Percentiles rank a stretch among this genome's conserved stretches.
These are phyloP conservation scores for Tirmania nivea DNA, from an alignment of 495 filamentous ascomycete genomes.

Conservation along the genomic window DNA sequence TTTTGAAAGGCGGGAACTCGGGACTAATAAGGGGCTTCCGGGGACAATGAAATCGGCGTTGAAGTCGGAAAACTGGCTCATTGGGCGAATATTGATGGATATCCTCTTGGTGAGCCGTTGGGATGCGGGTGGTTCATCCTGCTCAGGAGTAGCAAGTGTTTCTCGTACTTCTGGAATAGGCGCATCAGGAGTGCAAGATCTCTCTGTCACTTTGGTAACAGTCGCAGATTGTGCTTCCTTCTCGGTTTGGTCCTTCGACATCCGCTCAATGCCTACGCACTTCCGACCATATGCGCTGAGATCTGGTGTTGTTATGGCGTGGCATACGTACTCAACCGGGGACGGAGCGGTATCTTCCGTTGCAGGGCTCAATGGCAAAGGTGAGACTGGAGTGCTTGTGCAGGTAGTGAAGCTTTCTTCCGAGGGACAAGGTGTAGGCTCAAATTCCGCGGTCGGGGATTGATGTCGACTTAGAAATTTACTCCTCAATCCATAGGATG, in stretches of 20 bases:
- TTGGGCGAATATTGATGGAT: slow-evolving; percentile 7
- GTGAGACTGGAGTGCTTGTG: not conserved
- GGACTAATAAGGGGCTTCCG: slow-evolving; percentile 5
- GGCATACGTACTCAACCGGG: not conserved
- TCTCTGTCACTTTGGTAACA: not conserved
- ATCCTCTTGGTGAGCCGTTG: not conserved
- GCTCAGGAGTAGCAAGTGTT: not conserved
- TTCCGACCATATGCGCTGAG: slow-evolving; percentile 11
- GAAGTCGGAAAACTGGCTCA: slow-evolving; percentile 16
- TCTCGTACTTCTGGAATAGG: not conserved
- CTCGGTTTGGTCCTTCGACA: not conserved
- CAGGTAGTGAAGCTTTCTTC: not conserved
- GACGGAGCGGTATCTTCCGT: not conserved
- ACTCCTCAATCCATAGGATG: not conserved
- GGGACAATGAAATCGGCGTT: slow-evolving; percentile 13
- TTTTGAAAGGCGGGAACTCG: slow-evolving; percentile 6
- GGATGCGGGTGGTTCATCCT: not conserved
- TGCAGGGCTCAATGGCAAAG: not conserved
- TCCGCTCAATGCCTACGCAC: slow-evolving; percentile 7
- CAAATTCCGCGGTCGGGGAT: not conserved
- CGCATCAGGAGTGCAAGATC: not conserved
- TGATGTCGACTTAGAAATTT: not conserved
- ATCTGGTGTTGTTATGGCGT: slow-evolving; percentile 11
- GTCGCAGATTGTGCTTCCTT: not conserved
- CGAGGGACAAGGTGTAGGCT: not conserved